Percentiles rank a stretch among this genome's conserved stretches.
Conservation (phyloP, 2,329 filamentous ascomycete species). For the Setomelanomma holmii region DNA sequence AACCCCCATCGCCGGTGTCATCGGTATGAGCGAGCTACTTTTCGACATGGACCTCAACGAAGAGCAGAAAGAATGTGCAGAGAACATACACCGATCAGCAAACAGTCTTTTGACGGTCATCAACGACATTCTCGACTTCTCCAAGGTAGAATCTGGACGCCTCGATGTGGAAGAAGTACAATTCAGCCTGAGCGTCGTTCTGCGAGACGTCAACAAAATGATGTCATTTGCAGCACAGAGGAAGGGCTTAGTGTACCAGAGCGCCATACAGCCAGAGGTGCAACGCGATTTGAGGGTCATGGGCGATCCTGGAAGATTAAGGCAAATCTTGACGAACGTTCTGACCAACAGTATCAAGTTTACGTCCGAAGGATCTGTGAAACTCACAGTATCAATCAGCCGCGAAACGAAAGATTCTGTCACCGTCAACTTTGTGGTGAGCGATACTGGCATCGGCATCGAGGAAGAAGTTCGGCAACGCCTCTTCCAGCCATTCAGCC, state of each 20-base stretch:
- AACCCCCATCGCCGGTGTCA: conserved; percentile 79
- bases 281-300: conserved; percentile 77
- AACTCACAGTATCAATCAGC: conserved; percentile 69
- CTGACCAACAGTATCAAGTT: conserved; percentile 63
- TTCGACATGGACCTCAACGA: conserved; percentile 70
- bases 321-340: conserved; percentile 83
- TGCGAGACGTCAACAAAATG: conserved; percentile 85
- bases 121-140: conserved; percentile 89
- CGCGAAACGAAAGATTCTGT: conserved; percentile 70
- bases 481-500: conserved; percentile 81
- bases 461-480: conserved; percentile 76
- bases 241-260: conserved; percentile 76
- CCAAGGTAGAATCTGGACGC: conserved; percentile 80
- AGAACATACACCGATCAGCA: conserved; percentile 79
- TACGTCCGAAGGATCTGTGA: conserved; percentile 51
- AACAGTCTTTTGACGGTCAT: conserved; percentile 86
- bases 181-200: conserved; percentile 75
- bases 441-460: conserved; percentile 83
- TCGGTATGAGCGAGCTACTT: conserved; percentile 80
- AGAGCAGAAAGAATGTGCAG: conserved; percentile 77
- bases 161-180: conserved; percentile 82
- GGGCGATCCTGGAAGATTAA: conserved; percentile 82
- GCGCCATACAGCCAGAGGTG: conserved; percentile 68
- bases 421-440: conserved; percentile 73
- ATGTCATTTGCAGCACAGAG: conserved; percentile 82